Evolutionary conservation across 1,139 yeast genomes (phyloP).

Genomic region (Pneumocystis wakefieldiae): DNA sequence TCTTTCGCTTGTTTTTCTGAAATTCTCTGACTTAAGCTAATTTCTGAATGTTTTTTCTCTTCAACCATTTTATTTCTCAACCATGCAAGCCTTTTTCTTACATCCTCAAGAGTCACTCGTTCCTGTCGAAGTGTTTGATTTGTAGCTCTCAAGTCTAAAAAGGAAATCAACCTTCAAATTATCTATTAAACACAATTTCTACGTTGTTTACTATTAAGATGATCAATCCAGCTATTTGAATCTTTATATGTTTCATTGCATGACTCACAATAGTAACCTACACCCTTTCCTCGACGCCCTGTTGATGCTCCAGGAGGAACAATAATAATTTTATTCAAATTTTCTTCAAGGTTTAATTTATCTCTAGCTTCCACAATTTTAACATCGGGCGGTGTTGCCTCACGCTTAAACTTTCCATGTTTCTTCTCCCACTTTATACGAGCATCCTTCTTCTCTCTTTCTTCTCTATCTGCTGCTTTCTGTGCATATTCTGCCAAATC

Average conservation of each 20-base stretch:
- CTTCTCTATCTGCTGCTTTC: slow-evolving; percentile 8
- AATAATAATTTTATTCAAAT: slow-evolving; percentile 33
- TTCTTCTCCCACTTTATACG: slow-evolving; percentile 8
- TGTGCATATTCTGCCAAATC: slow-evolving; percentile 9
- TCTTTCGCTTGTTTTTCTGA: slow-evolving; percentile 22
- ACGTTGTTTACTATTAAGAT: slow-evolving; percentile 48
- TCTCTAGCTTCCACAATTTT: slow-evolving; percentile 21
- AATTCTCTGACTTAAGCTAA: slow-evolving; percentile 6
- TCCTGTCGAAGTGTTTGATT: slow-evolving; percentile 22
- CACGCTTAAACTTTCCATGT: slow-evolving; percentile 11
- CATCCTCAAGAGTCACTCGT: slow-evolving; percentile 27
- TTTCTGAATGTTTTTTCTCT: slow-evolving; percentile 8
- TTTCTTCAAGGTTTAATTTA: slow-evolving; percentile 28
- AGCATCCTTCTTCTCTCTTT: slow-evolving; percentile 7
- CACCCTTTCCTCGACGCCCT: slow-evolving; percentile 44
- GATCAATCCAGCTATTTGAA: slow-evolving; percentile 66
- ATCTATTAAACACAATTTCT: slow-evolving; percentile 14
- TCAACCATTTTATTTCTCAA: slow-evolving; percentile 15
- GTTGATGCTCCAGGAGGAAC: slow-evolving; percentile 32
- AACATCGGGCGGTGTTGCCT: slow-evolving; percentile 16
- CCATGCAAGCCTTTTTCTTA: slow-evolving; percentile 22
- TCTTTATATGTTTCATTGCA: slow-evolving; percentile 74
- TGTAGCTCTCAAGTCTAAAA: slow-evolving; percentile 15
- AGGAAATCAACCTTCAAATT: neutral
- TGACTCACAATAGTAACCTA: slow-evolving; percentile 70